Conservation (phyloP, 768 basidiomycete genomes). For the Trametes cinnabarina region DNA sequence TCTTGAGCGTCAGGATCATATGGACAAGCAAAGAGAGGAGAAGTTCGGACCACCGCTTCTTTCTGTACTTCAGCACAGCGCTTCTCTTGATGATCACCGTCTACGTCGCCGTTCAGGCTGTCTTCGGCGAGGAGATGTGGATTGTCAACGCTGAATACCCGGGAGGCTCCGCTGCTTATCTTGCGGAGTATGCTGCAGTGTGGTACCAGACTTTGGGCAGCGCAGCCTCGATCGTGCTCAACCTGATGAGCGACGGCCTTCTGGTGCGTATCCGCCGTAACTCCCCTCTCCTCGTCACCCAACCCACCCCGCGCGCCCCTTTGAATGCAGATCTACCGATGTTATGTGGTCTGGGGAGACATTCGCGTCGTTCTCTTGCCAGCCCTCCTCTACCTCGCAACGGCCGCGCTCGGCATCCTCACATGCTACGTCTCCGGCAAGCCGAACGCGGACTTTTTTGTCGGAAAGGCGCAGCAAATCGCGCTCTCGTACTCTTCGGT, state of each 20-base stretch:
- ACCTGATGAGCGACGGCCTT: constrained; percentile 38
- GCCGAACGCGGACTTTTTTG: constrained; percentile 15
- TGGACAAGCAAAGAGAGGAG: not conserved
- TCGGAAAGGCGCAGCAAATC: constrained; percentile 6
- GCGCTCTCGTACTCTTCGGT: constrained; percentile 14
- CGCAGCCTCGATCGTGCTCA: constrained; percentile 25
- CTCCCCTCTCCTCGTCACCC: not conserved
- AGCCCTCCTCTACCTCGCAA: constrained; percentile 12
- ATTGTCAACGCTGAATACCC: constrained; percentile 31
- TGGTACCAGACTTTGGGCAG: constrained; percentile 35
- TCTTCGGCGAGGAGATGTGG: constrained; percentile 40
- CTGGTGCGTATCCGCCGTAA: constrained; percentile 29
- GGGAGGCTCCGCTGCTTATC: constrained; percentile 37
- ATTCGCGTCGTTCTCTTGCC: constrained; percentile 13
- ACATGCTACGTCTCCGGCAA: constrained; percentile 9
- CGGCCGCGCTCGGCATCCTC: constrained; percentile 15
- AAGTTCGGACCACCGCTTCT: not conserved
- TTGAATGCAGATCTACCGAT: constrained; percentile 37
- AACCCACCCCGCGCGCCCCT: not conserved
- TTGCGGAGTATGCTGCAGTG: constrained; percentile 24
- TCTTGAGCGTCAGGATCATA: constrained; percentile 22
- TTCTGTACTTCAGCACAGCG: constrained; percentile 22
- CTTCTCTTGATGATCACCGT: constrained; percentile 34
- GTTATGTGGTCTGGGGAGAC: constrained; percentile 33
- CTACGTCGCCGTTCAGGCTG: constrained; percentile 28